Conservation (phyloP, 345 rosid genomes). For the Citrus medica region DNA sequence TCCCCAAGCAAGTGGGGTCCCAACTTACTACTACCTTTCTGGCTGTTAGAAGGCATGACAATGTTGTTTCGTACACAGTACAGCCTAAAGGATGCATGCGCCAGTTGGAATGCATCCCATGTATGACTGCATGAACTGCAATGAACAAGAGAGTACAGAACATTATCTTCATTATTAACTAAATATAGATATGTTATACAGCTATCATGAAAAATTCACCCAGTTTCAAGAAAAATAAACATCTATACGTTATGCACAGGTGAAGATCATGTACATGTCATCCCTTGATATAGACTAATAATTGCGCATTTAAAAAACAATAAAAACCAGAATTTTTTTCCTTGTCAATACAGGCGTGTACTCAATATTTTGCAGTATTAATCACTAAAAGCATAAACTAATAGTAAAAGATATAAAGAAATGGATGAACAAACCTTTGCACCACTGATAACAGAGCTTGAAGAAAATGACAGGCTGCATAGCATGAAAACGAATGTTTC, state of each 20-base stretch:
- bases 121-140: conserved; percentile 89
- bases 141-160: conserved; percentile 19
- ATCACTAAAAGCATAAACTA: conserved; percentile 4
- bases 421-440: conserved; percentile 55
- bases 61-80: conserved; percentile 53
- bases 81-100: conserved; percentile 80
- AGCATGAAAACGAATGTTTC: conserved; percentile 53
- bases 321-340: not conserved
- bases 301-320: not conserved
- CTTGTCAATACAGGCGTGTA: not conserved
- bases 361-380: not conserved
- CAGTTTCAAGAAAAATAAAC: conserved; percentile 2
- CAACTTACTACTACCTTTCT: conserved; percentile 41
- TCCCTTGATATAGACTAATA: not conserved
- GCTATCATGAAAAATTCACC: not conserved
- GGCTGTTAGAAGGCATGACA: conserved; percentile 34
- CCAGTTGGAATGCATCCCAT: conserved; percentile 92
- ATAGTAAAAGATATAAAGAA: not conserved
- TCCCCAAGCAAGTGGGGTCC: conserved; percentile 89
- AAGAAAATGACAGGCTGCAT: conserved; percentile 81
- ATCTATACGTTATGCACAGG: not conserved
- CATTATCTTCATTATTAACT: conserved; percentile 1
- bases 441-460: conserved; percentile 78
- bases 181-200: not conserved
- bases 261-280: not conserved